These are phyloP conservation scores for Boeremia exigua DNA, from an alignment of 2,329 filamentous ascomycete genomes.

Conservation along the genomic window DNA sequence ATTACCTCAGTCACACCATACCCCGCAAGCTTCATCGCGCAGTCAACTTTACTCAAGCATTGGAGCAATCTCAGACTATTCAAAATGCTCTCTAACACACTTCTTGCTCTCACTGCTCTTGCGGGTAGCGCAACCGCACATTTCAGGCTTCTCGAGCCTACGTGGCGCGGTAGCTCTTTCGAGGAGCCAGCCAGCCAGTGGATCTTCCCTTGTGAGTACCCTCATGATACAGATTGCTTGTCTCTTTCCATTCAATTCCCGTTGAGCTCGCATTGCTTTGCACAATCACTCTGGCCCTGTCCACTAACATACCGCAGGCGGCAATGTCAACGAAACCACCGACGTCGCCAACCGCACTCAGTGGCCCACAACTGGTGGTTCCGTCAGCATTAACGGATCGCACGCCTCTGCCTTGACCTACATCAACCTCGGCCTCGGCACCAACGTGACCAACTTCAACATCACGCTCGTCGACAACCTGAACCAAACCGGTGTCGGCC, in stretches of 20 bases:
- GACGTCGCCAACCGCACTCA: slow-evolving; percentile 52
- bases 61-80: neutral
- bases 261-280: too few relatives aligned
- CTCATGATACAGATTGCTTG: neutral
- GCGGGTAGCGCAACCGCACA: slow-evolving; percentile 49
- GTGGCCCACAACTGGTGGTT: slow-evolving; percentile 55
- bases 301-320: slow-evolving; percentile 36
- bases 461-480: slow-evolving; percentile 52
- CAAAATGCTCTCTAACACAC: slow-evolving; percentile 29
- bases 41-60: too few relatives aligned
- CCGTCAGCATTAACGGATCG: slow-evolving; percentile 49
- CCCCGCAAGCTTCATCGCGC: neutral
- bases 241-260: too few relatives aligned
- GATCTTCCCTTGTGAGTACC: slow-evolving; percentile 47
- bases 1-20: neutral
- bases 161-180: slow-evolving; percentile 53
- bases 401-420: slow-evolving; percentile 55
- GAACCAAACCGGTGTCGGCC: slow-evolving; percentile 58
- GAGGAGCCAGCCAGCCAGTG: slow-evolving; percentile 46
- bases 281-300: neutral
- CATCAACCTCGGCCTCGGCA: slow-evolving; percentile 55
- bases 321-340: slow-evolving; percentile 48
- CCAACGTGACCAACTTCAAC: slow-evolving; percentile 53
- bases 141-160: slow-evolving; percentile 51
- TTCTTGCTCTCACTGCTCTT: slow-evolving; percentile 32